These are phyloP conservation scores for Zalerion maritima DNA, from an alignment of 495 filamentous ascomycete genomes.

Conservation along the genomic window DNA sequence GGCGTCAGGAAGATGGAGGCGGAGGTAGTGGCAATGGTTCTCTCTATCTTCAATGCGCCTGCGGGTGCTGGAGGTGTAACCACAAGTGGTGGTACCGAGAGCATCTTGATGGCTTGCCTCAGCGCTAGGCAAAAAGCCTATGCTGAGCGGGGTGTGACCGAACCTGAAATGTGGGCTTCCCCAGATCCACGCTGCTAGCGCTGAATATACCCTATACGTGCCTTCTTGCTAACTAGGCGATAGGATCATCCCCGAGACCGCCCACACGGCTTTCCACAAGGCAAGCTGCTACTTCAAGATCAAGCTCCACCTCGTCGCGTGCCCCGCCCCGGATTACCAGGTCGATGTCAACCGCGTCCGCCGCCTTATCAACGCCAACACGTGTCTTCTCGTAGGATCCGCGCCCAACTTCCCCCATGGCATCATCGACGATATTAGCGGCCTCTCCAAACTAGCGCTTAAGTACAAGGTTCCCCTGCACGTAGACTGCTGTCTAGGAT, in stretches of 20 bases:
- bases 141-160: constrained; percentile 67
- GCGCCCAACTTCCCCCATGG: constrained; percentile 97
- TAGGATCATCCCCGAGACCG: constrained; percentile 88
- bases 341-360: constrained; percentile 62
- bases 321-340: constrained; percentile 73
- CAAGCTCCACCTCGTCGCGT: constrained; percentile 78
- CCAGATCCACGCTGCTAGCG: neutral
- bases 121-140: constrained; percentile 80
- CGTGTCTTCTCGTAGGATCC: constrained; percentile 86
- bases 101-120: constrained; percentile 87
- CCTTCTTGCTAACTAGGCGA: too few species aligned
- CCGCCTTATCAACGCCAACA: constrained; percentile 89
- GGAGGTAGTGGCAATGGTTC: constrained; percentile 92
- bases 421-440: constrained; percentile 86
- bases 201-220: constrained; percentile 2
- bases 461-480: constrained; percentile 73
- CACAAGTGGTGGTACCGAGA: constrained; percentile 88
- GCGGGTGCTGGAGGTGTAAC: constrained; percentile 70
- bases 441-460: constrained; percentile 70
- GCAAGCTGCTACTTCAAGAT: constrained; percentile 91
- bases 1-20: constrained; percentile 99
- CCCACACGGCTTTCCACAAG: constrained; percentile 92
- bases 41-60: constrained; percentile 85
- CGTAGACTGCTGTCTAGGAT: constrained; percentile 94
- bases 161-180: constrained; percentile 74